These are phyloP conservation scores for Neonectria magnoliae DNA, from an alignment of 2,329 filamentous ascomycete genomes.

Conservation along the genomic window DNA sequence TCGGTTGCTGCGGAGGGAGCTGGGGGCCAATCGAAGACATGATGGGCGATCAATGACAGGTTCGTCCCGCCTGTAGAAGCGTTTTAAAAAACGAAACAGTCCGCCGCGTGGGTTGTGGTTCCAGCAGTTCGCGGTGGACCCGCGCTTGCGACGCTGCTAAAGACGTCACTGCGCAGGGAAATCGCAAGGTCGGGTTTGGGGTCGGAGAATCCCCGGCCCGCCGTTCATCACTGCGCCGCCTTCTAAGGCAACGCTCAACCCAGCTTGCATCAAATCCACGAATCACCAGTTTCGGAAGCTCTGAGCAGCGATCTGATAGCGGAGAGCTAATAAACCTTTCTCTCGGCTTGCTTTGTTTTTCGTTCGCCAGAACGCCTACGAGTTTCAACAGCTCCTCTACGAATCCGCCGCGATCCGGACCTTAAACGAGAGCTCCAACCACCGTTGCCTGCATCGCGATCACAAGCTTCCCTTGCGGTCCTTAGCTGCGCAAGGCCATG, in stretches of 20 bases:
- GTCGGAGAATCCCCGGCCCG: slow-evolving; percentile 44
- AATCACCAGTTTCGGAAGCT: slow-evolving; percentile 22
- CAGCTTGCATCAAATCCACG: slow-evolving; percentile 31
- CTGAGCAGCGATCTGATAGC: neutral
- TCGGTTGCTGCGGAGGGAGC: slow-evolving; percentile 73
- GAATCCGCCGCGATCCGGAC: slow-evolving; percentile 21
- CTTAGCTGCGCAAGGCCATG: slow-evolving; percentile 40
- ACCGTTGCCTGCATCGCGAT: slow-evolving; percentile 33
- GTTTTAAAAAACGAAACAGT: slow-evolving; percentile 15
- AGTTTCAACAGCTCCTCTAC: neutral
- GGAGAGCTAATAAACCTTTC: neutral
- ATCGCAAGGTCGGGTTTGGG: slow-evolving; percentile 5
- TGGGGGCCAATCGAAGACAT: slow-evolving; percentile 79
- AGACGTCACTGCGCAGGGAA: slow-evolving; percentile 40
- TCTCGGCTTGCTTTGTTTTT: neutral
- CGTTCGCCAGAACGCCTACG: slow-evolving; percentile 6
- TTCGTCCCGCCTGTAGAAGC: slow-evolving; percentile 6
- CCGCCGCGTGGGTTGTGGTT: slow-evolving; percentile 19
- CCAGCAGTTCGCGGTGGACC: slow-evolving; percentile 19
- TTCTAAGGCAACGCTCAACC: slow-evolving; percentile 35
- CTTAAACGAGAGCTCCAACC: slow-evolving; percentile 37
- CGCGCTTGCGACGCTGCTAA: slow-evolving; percentile 25
- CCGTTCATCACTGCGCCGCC: slow-evolving; percentile 30
- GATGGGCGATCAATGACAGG: slow-evolving; percentile 27
- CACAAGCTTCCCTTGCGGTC: slow-evolving; percentile 24